Conservation (phyloP, 2,329 filamentous ascomycete genomes). For the Teratosphaeria nubilosa region DNA sequence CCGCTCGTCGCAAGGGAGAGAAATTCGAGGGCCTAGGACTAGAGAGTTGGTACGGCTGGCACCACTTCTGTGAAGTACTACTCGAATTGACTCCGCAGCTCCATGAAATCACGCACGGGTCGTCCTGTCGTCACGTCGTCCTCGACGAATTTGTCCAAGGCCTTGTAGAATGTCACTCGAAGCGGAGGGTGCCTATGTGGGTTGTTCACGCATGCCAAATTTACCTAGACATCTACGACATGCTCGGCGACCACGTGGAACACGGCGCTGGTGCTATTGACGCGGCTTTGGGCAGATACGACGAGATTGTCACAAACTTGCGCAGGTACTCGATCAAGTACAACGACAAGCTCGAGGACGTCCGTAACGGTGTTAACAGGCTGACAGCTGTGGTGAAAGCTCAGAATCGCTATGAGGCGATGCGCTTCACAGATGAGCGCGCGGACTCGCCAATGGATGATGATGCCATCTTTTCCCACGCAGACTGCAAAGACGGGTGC, state of each 20-base stretch:
- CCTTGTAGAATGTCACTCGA: neutral
- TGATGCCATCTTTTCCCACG: neutral
- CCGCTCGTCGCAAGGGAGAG: neutral
- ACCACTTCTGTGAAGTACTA: neutral
- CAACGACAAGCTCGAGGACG: neutral
- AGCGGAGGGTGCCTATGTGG: slow-evolving; percentile 1
- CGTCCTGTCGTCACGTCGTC: neutral
- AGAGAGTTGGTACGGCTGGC: neutral
- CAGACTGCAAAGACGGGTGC: neutral
- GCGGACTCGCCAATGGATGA: neutral
- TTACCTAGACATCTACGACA: slow-evolving; percentile 7
- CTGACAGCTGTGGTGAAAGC: neutral
- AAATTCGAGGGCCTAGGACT: neutral
- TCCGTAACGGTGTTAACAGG: neutral
- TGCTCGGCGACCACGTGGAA: slow-evolving; percentile 1
- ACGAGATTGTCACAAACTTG: neutral
- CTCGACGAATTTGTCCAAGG: slow-evolving; percentile 1
- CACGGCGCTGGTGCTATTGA: neutral
- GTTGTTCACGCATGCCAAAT: slow-evolving; percentile 3
- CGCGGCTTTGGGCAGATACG: neutral
- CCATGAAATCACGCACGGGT: slow-evolving; percentile 1
- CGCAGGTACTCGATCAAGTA: neutral
- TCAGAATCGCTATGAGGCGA: slow-evolving; percentile 1
- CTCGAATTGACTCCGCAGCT: neutral
- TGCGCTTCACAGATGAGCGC: neutral